Percentiles rank a stretch among this genome's conserved stretches.
These are phyloP conservation scores for Jimgerdemannia lactiflua DNA, from an alignment of 192 early-diverging fungal species.

Conservation along the genomic window DNA sequence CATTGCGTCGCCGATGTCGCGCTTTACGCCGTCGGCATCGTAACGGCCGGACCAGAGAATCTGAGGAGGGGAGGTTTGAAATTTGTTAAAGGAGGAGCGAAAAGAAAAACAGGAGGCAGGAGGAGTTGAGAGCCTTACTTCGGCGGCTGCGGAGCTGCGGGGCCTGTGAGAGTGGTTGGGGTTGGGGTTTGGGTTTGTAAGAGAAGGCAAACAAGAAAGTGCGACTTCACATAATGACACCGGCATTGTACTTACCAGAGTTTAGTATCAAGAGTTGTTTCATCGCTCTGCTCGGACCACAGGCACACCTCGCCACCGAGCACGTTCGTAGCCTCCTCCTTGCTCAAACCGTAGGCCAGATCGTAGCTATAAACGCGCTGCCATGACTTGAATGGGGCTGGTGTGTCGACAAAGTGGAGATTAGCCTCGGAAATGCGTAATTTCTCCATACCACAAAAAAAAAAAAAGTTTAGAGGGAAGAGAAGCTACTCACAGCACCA, in stretches of 20 bases:
- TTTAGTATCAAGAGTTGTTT: conserved; percentile 56
- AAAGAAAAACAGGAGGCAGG: no score
- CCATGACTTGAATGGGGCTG: conserved; percentile 75
- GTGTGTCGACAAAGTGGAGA: conserved; percentile 27
- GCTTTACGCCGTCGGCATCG: conserved; percentile 42
- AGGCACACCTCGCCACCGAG: conserved; percentile 72
- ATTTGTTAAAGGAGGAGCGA: no score
- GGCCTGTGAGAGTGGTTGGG: conserved; percentile 30
- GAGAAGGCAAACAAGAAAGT: background rate
- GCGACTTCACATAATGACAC: background rate
- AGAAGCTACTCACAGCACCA: conserved; percentile 55
- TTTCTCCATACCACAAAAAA: background rate
- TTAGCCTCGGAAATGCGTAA: background rate
- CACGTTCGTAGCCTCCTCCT: conserved; percentile 51
- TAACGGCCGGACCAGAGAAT: conserved; percentile 30
- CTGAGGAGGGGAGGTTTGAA: no score
- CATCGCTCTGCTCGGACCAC: conserved; percentile 74
- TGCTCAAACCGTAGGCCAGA: conserved; percentile 47
- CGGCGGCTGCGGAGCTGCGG: conserved; percentile 65
- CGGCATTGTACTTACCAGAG: conserved; percentile 46
- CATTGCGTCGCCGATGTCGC: conserved; percentile 57
- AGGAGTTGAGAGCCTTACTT: conserved; percentile 22
- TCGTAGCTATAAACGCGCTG: conserved; percentile 73
- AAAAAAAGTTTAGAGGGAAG: background rate
- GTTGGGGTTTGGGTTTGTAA: background rate